phyloP scores from a whole-genome alignment of 2,329 filamentous ascomycete species.

The Colletotrichum tropicale region DNA sequence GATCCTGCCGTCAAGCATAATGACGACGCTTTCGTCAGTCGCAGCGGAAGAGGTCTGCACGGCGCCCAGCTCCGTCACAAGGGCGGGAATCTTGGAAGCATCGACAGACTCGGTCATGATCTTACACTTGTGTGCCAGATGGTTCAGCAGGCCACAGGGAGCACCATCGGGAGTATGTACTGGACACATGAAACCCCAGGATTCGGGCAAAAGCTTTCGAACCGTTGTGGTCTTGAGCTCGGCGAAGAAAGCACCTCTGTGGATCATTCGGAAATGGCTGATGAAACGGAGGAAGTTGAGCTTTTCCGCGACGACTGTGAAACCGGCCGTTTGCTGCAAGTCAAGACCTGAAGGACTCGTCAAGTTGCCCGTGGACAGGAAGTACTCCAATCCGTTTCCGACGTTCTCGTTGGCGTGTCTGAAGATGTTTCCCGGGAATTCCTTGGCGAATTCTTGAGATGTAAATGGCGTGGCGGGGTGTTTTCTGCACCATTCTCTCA shows the following conservation, averaged over 20 bases:
- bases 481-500: slow-evolving; percentile 63
- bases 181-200: slow-evolving; percentile 97
- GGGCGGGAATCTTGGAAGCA: slow-evolving; percentile 73
- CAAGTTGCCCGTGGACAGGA: slow-evolving; percentile 93
- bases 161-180: slow-evolving; percentile 97
- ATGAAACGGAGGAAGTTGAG: slow-evolving; percentile 99
- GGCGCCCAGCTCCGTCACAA: slow-evolving; percentile 82
- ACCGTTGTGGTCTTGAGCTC: slow-evolving; percentile 97
- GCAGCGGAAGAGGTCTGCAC: slow-evolving; percentile 77
- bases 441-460: slow-evolving; percentile 76
- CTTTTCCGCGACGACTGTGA: slow-evolving; percentile 96
- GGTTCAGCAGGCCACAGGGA: slow-evolving; percentile 93
- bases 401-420: slow-evolving; percentile 86
- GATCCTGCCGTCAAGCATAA: slow-evolving; percentile 89
- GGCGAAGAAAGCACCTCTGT: slow-evolving; percentile 98
- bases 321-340: slow-evolving; percentile 92
- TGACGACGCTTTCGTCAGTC: slow-evolving; percentile 81
- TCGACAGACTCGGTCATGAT: slow-evolving; percentile 80
- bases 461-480: slow-evolving; percentile 73
- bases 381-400: slow-evolving; percentile 88
- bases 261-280: slow-evolving; percentile 98
- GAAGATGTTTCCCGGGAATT: slow-evolving; percentile 81
- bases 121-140: slow-evolving; percentile 93
- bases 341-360: slow-evolving; percentile 91
- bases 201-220: slow-evolving; percentile 92